A percentile compares a stretch with the other conserved stretches of the same genome.
Evolutionary conservation across 768 basidiomycete genomes (phyloP).

Genomic region (Pisolithus tinctorius): DNA sequence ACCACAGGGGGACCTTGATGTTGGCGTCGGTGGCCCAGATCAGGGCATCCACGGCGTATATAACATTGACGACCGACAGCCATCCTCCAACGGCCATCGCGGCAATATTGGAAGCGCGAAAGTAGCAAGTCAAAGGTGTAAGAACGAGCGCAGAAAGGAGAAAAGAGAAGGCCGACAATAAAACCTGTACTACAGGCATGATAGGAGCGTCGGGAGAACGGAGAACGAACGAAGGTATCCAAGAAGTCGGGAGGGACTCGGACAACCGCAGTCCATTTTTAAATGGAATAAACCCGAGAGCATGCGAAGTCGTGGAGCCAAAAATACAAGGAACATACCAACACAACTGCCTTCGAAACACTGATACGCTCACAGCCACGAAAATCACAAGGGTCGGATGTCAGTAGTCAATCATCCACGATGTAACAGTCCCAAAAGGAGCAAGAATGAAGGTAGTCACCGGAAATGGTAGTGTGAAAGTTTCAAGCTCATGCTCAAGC

Average conservation of each 20-base stretch:
- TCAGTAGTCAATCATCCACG: slow-evolving; percentile 1
- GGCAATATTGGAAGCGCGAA: slow-evolving; percentile 37
- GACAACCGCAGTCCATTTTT: too few species aligned
- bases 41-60: slow-evolving; percentile 50
- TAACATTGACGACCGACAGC: slow-evolving; percentile 43
- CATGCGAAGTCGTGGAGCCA: too few species aligned
- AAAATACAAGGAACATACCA: slow-evolving; percentile 13
- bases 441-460: slow-evolving; percentile 25
- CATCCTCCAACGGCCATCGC: slow-evolving; percentile 44
- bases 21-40: slow-evolving; percentile 48
- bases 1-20: slow-evolving; percentile 53
- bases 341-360: slow-evolving; percentile 3
- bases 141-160: slow-evolving; percentile 36
- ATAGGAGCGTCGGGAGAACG: slow-evolving; percentile 3
- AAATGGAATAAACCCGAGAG: too few species aligned
- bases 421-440: slow-evolving; percentile 6
- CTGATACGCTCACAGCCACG: slow-evolving; percentile 17
- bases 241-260: neutral
- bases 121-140: slow-evolving; percentile 35
- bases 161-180: slow-evolving; percentile 37
- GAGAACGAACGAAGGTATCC: slow-evolving; percentile 10
- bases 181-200: slow-evolving; percentile 19
- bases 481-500: neutral
- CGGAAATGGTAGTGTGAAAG: slow-evolving; percentile 21
- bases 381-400: slow-evolving; percentile 19